phyloP scores from a whole-genome alignment of 2,329 filamentous ascomycete genomes.

The Taxawa tesnikishii region DNA sequence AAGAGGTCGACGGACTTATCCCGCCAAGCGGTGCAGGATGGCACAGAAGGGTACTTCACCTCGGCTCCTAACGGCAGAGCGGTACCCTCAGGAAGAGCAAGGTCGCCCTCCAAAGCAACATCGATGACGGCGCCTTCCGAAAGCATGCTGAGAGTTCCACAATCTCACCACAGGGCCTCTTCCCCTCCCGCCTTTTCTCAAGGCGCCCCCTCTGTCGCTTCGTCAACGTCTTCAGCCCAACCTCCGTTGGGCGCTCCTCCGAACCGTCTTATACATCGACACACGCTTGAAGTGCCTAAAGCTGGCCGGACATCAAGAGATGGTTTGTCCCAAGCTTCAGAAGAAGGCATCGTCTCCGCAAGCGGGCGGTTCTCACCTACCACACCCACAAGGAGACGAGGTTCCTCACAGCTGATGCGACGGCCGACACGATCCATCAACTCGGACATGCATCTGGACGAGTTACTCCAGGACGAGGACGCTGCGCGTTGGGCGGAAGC shows the following conservation, averaged over 20 bases:
- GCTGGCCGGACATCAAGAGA: constrained; percentile 62
- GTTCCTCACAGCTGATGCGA: constrained; percentile 72
- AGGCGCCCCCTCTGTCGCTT: constrained; percentile 32
- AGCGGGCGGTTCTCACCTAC: constrained; percentile 75
- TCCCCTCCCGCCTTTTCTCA: constrained; percentile 24
- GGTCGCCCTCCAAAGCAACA: too few species aligned
- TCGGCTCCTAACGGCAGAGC: constrained; percentile 25
- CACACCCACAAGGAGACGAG: constrained; percentile 51
- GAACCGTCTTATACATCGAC: constrained; percentile 60
- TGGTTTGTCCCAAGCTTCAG: constrained; percentile 30
- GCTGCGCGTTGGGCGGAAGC: constrained; percentile 86
- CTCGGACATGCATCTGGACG: constrained; percentile 64
- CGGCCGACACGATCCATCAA: constrained; percentile 74
- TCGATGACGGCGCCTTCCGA: too few species aligned
- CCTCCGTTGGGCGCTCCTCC: constrained; percentile 33
- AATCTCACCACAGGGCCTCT: constrained; percentile 17
- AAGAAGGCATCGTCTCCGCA: constrained; percentile 49
- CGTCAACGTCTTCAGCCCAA: constrained; percentile 24
- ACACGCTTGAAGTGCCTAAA: constrained; percentile 81
- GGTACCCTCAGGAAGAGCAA: too few species aligned
- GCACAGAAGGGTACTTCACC: constrained; percentile 34
- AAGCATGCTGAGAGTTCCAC: constrained; percentile 13
- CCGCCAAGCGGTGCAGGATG: background rate
- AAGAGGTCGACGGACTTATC: constrained; percentile 13
- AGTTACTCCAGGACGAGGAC: constrained; percentile 77